phyloP scores from a whole-genome alignment of 768 basidiomycete species.

The Lactarius sp. region DNA sequence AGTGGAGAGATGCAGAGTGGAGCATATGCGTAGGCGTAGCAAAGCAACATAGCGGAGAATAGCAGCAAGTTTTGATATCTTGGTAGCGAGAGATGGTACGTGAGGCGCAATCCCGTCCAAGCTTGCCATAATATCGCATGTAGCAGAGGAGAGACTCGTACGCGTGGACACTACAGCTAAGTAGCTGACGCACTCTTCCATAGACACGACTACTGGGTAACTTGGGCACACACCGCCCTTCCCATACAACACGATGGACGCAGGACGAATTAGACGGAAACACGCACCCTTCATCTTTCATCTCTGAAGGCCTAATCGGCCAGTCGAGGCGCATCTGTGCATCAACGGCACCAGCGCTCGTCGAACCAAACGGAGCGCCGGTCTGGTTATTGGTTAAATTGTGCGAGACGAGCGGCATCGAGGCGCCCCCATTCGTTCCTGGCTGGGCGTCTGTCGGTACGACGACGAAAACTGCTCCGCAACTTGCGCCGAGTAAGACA shows the following conservation, averaged over 20 bases:
- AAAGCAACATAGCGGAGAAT: slow-evolving; percentile 25
- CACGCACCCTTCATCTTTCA: slow-evolving; percentile 99
- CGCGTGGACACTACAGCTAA: slow-evolving; percentile 22
- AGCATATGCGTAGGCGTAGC: slow-evolving; percentile 23
- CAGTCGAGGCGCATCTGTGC: slow-evolving; percentile 31
- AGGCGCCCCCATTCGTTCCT: slow-evolving; percentile 49
- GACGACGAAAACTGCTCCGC: slow-evolving; percentile 59
- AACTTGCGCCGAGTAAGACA: slow-evolving; percentile 61
- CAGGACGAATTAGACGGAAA: slow-evolving; percentile 6
- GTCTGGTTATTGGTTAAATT: slow-evolving; percentile 10
- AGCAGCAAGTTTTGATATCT: slow-evolving; percentile 23
- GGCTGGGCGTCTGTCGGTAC: slow-evolving; percentile 61
- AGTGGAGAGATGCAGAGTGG: slow-evolving; percentile 24
- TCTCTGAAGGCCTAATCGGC: slow-evolving; percentile 77
- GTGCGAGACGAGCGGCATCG: slow-evolving; percentile 17
- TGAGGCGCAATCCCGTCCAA: slow-evolving; percentile 14
- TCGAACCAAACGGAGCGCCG: slow-evolving; percentile 2
- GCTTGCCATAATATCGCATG: slow-evolving; percentile 23
- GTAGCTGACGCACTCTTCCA: slow-evolving; percentile 13
- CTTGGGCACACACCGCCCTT: background rate
- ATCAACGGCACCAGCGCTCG: background rate
- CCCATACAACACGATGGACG: slow-evolving; percentile 3
- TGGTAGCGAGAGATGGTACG: slow-evolving; percentile 23
- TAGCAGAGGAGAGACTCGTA: slow-evolving; percentile 21
- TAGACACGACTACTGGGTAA: slow-evolving; percentile 8